Evolutionary conservation across 176 grass and related monocot genomes (phyloP), one percentile per base, ranked within the genome.

Genomic region (Aegilops longissima): DNA sequence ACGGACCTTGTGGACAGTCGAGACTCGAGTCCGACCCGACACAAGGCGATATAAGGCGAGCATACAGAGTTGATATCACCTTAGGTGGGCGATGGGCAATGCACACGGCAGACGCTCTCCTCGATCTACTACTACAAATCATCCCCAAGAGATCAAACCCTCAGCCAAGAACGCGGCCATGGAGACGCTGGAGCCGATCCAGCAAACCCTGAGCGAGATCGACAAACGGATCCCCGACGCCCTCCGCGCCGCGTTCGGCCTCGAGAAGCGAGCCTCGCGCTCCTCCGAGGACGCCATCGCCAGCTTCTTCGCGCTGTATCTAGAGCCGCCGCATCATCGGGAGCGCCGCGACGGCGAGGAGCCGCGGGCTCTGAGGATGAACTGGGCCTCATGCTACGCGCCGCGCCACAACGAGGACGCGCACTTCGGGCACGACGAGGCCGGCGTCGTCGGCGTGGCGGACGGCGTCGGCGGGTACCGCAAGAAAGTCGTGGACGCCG

Each of bases 381-480:
- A 65, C n/a, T 66, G 40, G 34, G 63, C 47, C 10, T 61, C 83
- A 0, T 86, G 83, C 72, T 85, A 71, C 78, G 27, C 69, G 11
- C 14, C 20, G 2, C 7, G 1, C 33, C 78, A 90, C 71, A 72
- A 66, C 61, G 77, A 89, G 59, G 88, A 85, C 67, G 82, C 87
- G 45, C 77, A 85, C 82, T 89, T 89, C 77, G 76, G n/a, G 4
- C 51, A 77, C 51, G 51, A 6, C 42, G 77, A 44, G 2, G 38
- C 52, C 82, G 61, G 61, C 8, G 61, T 85, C 18, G 17, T 85
- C 59, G 68, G 76, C 42, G 82, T 89, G 77, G 87, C 88, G 59
- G 88, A 89, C 42, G 88, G 88, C 13, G 88, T 89, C 24, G 88
- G 88, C 17, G 44, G 18, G 77, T 85, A 6, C 58, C 29, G 62